These are phyloP conservation scores for Lecanicillium sp. DNA, from an alignment of 2,329 filamentous ascomycete species.

Conservation along the genomic window DNA sequence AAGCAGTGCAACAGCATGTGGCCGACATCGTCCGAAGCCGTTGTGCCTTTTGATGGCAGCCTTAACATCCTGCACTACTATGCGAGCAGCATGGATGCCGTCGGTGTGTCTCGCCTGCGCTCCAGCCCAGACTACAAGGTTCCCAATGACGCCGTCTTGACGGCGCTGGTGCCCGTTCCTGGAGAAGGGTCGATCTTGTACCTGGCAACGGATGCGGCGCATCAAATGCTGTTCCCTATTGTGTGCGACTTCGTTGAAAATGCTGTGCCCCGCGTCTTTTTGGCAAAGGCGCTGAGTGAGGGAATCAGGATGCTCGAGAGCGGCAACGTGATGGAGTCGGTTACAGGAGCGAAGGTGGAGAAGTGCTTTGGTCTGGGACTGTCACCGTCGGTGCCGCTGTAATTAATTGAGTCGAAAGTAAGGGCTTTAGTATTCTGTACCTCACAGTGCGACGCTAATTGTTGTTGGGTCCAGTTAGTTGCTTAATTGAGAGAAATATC, in stretches of 20 bases:
- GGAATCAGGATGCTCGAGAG: constrained; percentile 21
- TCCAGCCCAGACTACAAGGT: constrained; percentile 17
- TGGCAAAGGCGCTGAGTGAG: constrained; percentile 21
- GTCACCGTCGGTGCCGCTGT: constrained; percentile 1
- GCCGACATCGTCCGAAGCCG: constrained; percentile 17
- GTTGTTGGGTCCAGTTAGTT: too few relatives aligned
- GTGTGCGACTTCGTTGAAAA: constrained; percentile 24
- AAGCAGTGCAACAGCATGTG: constrained; percentile 21
- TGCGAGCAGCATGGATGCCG: constrained; percentile 24
- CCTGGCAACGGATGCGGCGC: constrained; percentile 18
- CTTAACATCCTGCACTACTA: constrained; percentile 29
- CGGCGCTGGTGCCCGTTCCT: constrained; percentile 17
- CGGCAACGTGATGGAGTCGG: constrained; percentile 19
- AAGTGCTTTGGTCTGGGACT: constrained; percentile 8
- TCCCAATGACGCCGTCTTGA: constrained; percentile 16
- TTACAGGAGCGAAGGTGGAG: constrained; percentile 24
- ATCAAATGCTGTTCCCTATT: constrained; percentile 23
- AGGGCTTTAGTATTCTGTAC: too few relatives aligned
- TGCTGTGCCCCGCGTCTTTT: constrained; percentile 22
- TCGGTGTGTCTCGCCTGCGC: constrained; percentile 27
- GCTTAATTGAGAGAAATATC: too few relatives aligned
- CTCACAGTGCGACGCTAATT: too few relatives aligned
- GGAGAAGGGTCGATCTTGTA: constrained; percentile 17
- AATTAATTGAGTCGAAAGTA: background rate
- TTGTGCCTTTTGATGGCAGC: constrained; percentile 20